Evolutionary conservation across 306 rosid genomes (phyloP).

Genomic region (Quercus aquifolioides): DNA sequence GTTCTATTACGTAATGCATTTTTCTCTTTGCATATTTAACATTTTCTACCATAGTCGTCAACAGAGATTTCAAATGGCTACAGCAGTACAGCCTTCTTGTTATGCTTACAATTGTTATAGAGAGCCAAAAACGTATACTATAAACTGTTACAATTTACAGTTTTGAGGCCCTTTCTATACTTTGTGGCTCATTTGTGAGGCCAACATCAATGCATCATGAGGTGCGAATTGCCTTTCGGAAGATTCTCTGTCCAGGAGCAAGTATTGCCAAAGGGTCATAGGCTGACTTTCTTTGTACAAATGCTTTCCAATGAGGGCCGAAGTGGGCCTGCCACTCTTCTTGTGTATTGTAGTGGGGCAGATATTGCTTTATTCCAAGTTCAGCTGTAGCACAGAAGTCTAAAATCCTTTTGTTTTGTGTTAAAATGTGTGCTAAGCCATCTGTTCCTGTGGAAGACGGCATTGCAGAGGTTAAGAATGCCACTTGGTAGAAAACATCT

Average conservation of each 20-base stretch:
- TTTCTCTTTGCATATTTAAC: not conserved
- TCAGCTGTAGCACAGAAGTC: conserved; percentile 43
- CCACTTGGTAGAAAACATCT: conserved; percentile 76
- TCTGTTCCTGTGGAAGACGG: conserved; percentile 64
- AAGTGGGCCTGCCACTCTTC: conserved; percentile 85
- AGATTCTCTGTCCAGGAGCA: conserved; percentile 91
- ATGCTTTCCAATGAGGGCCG: conserved; percentile 64
- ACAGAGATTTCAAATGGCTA: not conserved
- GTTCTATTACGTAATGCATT: conserved; percentile 4
- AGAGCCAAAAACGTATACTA: conserved; percentile 13
- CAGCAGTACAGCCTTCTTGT: not conserved
- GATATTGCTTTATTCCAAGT: conserved; percentile 72
- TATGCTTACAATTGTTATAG: conserved; percentile 9
- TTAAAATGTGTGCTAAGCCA: conserved; percentile 54
- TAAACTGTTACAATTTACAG: conserved; percentile 10
- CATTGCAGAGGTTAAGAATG: conserved; percentile 72
- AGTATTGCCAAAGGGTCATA: conserved; percentile 92
- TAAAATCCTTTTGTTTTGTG: conserved; percentile 65
- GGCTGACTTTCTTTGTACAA: conserved; percentile 53
- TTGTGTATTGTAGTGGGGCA: conserved; percentile 68
- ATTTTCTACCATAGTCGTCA: not conserved
- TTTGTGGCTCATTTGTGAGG: not conserved
- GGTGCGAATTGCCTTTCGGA: conserved; percentile 57
- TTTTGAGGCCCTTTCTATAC: not conserved
- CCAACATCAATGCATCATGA: conserved; percentile 4